Percentiles rank a stretch among this genome's conserved stretches.
phyloP scores from a whole-genome alignment of 2,329 filamentous ascomycete genomes.

The Colletotrichum sp. region DNA sequence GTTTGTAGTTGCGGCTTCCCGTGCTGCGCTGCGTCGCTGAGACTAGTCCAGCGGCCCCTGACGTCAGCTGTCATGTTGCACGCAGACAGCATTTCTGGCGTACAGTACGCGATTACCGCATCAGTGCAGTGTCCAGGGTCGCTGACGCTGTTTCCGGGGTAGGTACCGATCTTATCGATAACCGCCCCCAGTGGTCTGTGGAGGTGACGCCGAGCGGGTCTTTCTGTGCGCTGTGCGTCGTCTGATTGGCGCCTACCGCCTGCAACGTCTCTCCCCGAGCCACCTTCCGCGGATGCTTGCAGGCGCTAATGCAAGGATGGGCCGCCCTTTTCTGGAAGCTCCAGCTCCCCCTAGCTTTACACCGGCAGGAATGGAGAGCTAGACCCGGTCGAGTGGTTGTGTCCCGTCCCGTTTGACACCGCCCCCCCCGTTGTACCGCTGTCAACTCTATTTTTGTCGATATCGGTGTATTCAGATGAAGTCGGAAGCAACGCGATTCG shows the following conservation, averaged over 20 bases:
- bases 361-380: background rate
- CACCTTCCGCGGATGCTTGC: slow-evolving; percentile 7
- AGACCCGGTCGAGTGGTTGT: slow-evolving; percentile 1
- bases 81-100: background rate
- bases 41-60: background rate
- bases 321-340: slow-evolving; percentile 19
- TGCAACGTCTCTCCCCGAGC: background rate
- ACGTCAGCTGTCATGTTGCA: slow-evolving; percentile 15
- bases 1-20: slow-evolving; percentile 17
- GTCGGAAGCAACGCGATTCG: background rate
- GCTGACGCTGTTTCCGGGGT: slow-evolving; percentile 1
- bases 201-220: background rate
- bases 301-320: slow-evolving; percentile 20
- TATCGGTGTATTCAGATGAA: slow-evolving; percentile 34
- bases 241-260: slow-evolving; percentile 2
- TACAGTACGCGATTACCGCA: background rate
- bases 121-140: slow-evolving; percentile 7
- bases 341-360: slow-evolving; percentile 1
- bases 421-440: background rate
- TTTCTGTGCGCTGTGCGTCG: background rate
- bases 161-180: slow-evolving; percentile 13
- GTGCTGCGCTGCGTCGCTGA: background rate
- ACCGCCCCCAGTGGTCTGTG: background rate
- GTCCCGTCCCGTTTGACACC: background rate
- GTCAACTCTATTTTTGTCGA: slow-evolving; percentile 25